Evolutionary conservation across 805 yeast species (phyloP), one percentile per base, ranked within the genome.

Genomic region (Candida pini): DNA sequence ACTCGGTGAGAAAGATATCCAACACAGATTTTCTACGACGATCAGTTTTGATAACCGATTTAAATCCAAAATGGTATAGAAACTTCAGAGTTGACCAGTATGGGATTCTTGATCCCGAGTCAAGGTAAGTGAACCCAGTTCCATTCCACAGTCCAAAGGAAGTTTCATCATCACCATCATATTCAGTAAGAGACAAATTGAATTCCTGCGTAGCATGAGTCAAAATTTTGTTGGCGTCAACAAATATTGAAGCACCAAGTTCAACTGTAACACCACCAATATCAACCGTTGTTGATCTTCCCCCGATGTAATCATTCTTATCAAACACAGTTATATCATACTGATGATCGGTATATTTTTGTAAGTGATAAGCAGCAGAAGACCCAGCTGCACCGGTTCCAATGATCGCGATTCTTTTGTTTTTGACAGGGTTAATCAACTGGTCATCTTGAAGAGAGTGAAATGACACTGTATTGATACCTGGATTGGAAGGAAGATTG

Each of bases 351-450:
- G 68, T 54, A 42, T 48, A 68, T 30, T 57, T 60, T 25, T 66
- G 64, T 12, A 70, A 53, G 38, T 71, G 58, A 41, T 68, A 63
- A 3, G 76, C 68, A n/a, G 68, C 56, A 3, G 70, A 51, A 1
- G 73, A 50, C 1, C 78, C 77, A 8, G 70, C 74, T 3, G 77
- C 66, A 3, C 77, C 78, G 0, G 76, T 72, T 3, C 78, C 77
- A 19, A 68, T 56, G 17, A 69, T 61, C 2, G 72, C 73, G 12
- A 68, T 44, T 18, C 35, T 48, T 9, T 30, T 16, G 13, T 4
- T 25, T 7, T 27, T 16, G 17, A n/a, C n/a, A n/a, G n/a, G n/a
- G n/a, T n/a, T n/a, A n/a, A n/a, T n/a, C n/a, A n/a, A n/a, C n/a
- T n/a, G n/a, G n/a, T n/a, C n/a, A n/a, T n/a, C n/a, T n/a, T n/a